These are phyloP conservation scores for Bipolaris sorokiniana DNA, from an alignment of 2,329 filamentous ascomycete genomes.

Conservation along the genomic window DNA sequence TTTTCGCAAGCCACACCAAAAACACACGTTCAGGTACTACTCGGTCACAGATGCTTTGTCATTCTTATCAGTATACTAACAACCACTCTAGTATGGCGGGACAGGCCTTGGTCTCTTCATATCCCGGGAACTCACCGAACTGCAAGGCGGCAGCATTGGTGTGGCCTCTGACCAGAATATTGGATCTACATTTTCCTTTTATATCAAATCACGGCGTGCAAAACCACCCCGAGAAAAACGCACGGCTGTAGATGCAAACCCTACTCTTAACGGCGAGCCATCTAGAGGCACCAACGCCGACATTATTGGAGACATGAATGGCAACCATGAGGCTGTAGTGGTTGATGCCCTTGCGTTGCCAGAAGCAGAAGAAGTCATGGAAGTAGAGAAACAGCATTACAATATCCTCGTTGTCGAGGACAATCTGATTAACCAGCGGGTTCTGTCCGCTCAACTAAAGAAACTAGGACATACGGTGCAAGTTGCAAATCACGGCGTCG, in stretches of 20 bases:
- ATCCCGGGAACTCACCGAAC: slow-evolving; percentile 33
- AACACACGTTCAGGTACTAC: slow-evolving; percentile 27
- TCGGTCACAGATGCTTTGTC: not conserved
- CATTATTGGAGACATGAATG: not conserved
- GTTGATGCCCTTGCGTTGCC: not conserved
- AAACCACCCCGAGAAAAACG: not conserved
- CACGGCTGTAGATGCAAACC: not conserved
- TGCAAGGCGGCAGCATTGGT: slow-evolving; percentile 37
- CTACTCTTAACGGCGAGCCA: not conserved
- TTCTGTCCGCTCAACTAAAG: slow-evolving; percentile 33
- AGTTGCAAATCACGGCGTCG: slow-evolving; percentile 38
- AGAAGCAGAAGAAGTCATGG: not conserved
- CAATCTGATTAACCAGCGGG: slow-evolving; percentile 43
- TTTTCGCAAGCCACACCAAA: slow-evolving; percentile 35
- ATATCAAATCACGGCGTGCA: slow-evolving; percentile 23
- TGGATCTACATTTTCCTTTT: slow-evolving; percentile 37
- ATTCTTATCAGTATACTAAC: slow-evolving; percentile 16
- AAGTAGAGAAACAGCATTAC: not conserved
- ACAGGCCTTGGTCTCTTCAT: slow-evolving; percentile 34
- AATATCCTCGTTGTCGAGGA: slow-evolving; percentile 39
- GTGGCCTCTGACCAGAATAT: slow-evolving; percentile 24
- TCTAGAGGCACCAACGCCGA: slow-evolving; percentile 2
- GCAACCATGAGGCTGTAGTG: not conserved
- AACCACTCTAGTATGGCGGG: slow-evolving; percentile 27
- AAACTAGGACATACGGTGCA: slow-evolving; percentile 31